Evolutionary conservation across 1,284 basidiomycete species (phyloP).

Genomic region (Hymenochaete sp.): DNA sequence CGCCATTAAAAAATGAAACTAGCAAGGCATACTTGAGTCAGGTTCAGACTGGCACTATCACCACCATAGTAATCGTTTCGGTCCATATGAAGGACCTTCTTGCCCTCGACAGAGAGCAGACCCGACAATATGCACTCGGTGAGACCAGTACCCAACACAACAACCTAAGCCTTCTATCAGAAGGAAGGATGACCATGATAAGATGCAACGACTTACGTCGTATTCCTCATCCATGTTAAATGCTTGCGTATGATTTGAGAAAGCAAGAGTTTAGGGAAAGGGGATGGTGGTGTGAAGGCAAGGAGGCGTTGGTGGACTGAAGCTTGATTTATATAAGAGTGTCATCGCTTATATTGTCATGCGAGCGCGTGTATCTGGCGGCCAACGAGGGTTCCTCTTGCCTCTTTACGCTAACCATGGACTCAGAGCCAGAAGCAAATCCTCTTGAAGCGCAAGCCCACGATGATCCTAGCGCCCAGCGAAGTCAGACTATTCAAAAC

Average conservation of each 20-base stretch:
- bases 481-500: conserved; percentile 36
- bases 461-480: neutral
- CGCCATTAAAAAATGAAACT: conserved; percentile 14
- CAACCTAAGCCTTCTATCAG: conserved; percentile 48
- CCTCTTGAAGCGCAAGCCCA: neutral
- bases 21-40: conserved; percentile 72
- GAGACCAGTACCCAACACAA: conserved; percentile 92
- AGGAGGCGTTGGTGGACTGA: conserved; percentile 6
- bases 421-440: neutral
- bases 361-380: too few relatives aligned
- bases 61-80: conserved; percentile 99
- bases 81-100: conserved; percentile 99
- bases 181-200: conserved; percentile 16
- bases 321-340: conserved; percentile 15
- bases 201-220: conserved; percentile 45
- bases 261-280: too few relatives aligned
- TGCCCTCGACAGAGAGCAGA: conserved; percentile 94
- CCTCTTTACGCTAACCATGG: conserved; percentile 1
- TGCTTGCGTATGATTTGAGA: conserved; percentile 1
- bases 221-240: conserved; percentile 81
- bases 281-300: too few relatives aligned
- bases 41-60: conserved; percentile 93
- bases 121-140: conserved; percentile 98
- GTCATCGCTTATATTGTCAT: too few relatives aligned
- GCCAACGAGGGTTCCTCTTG: too few relatives aligned